Percentiles rank a stretch among this genome's conserved stretches.
phyloP scores from a whole-genome alignment of 495 filamentous ascomycete species.

The Cercophora scortea region DNA sequence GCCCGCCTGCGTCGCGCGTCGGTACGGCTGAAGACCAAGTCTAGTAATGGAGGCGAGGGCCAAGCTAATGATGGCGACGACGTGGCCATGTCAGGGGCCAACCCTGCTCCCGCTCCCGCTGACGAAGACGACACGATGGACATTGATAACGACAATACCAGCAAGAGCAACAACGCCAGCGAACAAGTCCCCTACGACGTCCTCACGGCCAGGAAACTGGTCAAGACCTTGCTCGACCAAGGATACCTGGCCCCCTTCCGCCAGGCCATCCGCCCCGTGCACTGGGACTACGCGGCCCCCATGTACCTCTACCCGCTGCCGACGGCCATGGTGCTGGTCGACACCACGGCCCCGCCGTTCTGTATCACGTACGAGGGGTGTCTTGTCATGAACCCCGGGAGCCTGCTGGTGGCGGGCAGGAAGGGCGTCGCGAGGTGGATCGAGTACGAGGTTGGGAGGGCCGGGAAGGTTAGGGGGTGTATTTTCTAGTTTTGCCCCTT shows the following conservation, averaged over 20 bases:
- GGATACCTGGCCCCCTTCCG: constrained; percentile 83
- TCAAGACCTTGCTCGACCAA: constrained; percentile 91
- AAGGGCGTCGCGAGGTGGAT: constrained; percentile 68
- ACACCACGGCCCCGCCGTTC: constrained; percentile 72
- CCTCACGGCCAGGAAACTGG: constrained; percentile 65
- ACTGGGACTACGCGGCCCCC: constrained; percentile 75
- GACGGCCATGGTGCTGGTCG: constrained; percentile 71
- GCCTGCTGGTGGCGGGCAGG: constrained; percentile 55
- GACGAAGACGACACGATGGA: constrained; percentile 34
- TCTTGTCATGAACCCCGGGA: constrained; percentile 90
- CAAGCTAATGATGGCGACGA: neutral
- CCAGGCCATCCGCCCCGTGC: constrained; percentile 61
- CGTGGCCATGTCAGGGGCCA: constrained; percentile 24
- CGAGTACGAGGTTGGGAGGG: constrained; percentile 65
- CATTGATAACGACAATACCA: constrained; percentile 24
- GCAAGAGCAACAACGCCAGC: neutral
- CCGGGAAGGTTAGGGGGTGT: constrained; percentile 37
- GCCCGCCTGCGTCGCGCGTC: constrained; percentile 66
- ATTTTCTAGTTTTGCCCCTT: constrained; percentile 15
- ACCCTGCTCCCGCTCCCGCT: neutral
- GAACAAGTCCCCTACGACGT: constrained; percentile 38
- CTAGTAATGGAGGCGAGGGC: too few relatives aligned
- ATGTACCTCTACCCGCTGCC: constrained; percentile 83
- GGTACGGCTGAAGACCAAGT: constrained; percentile 47
- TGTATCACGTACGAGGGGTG: constrained; percentile 89